These are phyloP conservation scores for Sutorius australiensis DNA, from an alignment of 768 basidiomycete species.

Conservation along the genomic window DNA sequence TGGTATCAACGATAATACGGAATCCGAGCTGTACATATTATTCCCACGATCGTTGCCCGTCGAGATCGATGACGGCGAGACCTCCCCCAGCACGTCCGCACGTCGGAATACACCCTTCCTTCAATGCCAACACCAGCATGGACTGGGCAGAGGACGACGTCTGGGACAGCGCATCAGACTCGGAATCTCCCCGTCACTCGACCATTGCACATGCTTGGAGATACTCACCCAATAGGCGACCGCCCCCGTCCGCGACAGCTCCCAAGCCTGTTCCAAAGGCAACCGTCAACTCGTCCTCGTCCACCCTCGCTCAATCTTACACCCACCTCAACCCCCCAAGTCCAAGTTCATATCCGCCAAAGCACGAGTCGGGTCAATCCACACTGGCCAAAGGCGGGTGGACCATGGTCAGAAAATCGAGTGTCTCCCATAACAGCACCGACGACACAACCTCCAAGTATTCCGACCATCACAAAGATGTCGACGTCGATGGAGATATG, in stretches of 20 bases:
- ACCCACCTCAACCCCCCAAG: slow-evolving; percentile 74
- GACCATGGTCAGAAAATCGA: slow-evolving; percentile 65
- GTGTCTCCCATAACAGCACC: slow-evolving; percentile 24
- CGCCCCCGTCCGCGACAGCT: slow-evolving; percentile 35
- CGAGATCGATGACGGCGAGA: slow-evolving; percentile 45
- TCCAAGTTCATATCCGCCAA: slow-evolving; percentile 71
- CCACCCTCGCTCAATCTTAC: slow-evolving; percentile 74
- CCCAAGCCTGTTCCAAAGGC: slow-evolving; percentile 56
- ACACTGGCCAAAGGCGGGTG: slow-evolving; percentile 58
- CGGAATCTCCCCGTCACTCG: slow-evolving; percentile 62
- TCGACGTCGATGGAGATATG: slow-evolving; percentile 74
- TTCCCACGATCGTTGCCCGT: slow-evolving; percentile 19
- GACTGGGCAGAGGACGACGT: slow-evolving; percentile 87
- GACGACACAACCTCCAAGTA: slow-evolving; percentile 23
- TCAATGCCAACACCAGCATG: slow-evolving; percentile 42
- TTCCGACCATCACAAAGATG: slow-evolving; percentile 39
- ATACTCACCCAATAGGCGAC: slow-evolving; percentile 27
- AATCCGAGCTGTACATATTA: neutral
- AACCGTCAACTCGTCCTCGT: slow-evolving; percentile 51
- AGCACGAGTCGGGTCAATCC: slow-evolving; percentile 38
- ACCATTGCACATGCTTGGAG: slow-evolving; percentile 46
- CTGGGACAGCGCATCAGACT: slow-evolving; percentile 82
- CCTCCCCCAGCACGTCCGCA: slow-evolving; percentile 74
- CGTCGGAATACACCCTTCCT: slow-evolving; percentile 54
- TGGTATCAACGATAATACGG: neutral